A percentile compares a stretch with the other conserved stretches of the same genome.
These are phyloP conservation scores for Ganoderma resinaceum DNA, from an alignment of 1,284 basidiomycete genomes.

Conservation along the genomic window DNA sequence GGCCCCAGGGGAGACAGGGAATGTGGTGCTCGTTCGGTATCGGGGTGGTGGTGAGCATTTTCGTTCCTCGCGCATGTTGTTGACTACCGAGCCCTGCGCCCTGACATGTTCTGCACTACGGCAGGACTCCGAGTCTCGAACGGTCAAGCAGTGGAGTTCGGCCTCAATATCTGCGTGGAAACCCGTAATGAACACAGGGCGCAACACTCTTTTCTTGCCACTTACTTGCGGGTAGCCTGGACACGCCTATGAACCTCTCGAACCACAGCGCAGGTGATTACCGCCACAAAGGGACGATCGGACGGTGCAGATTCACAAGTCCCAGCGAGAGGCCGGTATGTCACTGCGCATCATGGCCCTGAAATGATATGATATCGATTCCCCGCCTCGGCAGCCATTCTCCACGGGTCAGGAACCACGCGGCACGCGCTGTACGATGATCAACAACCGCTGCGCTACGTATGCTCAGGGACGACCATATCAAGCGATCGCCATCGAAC, in stretches of 20 bases:
- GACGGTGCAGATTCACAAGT: background rate
- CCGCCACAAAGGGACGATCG: background rate
- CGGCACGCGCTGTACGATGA: conserved; percentile 3
- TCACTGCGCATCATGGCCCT: background rate
- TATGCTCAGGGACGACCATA: background rate
- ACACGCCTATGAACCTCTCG: background rate
- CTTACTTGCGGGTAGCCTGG: background rate
- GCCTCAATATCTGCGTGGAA: background rate
- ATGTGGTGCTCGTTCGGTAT: background rate
- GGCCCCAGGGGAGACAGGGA: background rate
- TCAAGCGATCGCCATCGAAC: conserved; percentile 3
- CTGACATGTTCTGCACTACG: background rate
- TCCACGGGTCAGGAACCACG: background rate
- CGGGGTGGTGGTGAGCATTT: background rate
- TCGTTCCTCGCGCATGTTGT: background rate
- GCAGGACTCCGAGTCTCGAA: background rate
- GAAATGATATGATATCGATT: background rate
- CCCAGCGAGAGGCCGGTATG: background rate
- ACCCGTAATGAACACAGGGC: background rate
- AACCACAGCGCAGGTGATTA: background rate
- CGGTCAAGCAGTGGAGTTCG: background rate
- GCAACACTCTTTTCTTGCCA: background rate
- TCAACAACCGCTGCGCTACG: conserved; percentile 3
- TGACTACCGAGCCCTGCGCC: background rate
- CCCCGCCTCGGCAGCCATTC: background rate